Evolutionary conservation across 2,329 filamentous ascomycete species (phyloP), one percentile per base, ranked within the genome.

Genomic region (Camptophora hylomeconis): DNA sequence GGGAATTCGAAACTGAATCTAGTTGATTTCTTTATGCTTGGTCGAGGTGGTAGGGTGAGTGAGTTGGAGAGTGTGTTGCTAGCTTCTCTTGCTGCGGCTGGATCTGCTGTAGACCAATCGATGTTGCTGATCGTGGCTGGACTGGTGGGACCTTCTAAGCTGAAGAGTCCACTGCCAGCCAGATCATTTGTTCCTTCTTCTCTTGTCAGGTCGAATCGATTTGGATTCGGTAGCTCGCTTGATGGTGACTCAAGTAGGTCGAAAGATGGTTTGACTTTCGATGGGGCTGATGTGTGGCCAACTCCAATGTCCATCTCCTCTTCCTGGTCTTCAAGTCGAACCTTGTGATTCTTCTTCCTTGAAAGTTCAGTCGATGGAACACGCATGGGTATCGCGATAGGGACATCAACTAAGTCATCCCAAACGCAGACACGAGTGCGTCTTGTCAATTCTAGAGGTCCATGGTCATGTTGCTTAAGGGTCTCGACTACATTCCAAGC

Each of bases 401-500:
- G 89, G 10, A 98, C 80, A 46, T 98, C 89, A 13, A 98, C 89
- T 13, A 95, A 62, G 49, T 98, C 89, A 48, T 98, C 89, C 89
- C 89, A 98, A 8, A 98, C 87, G 46, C 84, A 93, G 11, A 98
- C 87, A 45, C 87, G 75, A 26, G 83, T 79, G 42, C 89, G 70
- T 39, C 89, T 71, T 4, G 89, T 95, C 30, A 98, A 69, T 56
- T 95, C 89, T 11, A 98, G 63, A 0, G 89, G 89, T 0, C 89
- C 89, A 49, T 95, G 87, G 48, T 95, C 89, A 1, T 73, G 65
- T 11, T 80, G 80, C 53, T 98, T 98, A 37, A 98, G 67, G 1
- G 89, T 94, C 59, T 98, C 89, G 4, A 98, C 89, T 0, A 98
- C 89, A 50, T 98, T 98, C 84, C 89, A 98, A 1, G 89, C 89